These are phyloP conservation scores for Mitragyna speciosa DNA, from an alignment of 257 asterid genomes.

Conservation along the genomic window DNA sequence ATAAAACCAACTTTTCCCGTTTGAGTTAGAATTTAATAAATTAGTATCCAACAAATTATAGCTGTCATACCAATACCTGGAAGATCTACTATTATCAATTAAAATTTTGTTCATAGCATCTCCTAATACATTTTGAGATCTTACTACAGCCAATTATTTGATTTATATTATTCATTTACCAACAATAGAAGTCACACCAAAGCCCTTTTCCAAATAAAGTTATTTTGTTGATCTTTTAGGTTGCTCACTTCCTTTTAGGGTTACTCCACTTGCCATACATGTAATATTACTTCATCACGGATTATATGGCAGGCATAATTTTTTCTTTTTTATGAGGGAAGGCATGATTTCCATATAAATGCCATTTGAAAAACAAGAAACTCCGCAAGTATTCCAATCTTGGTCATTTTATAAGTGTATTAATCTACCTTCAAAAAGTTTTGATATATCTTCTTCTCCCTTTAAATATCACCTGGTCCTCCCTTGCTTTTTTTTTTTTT, in stretches of 20 bases:
- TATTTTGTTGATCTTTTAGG: background rate
- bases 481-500: no score
- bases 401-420: background rate
- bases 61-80: background rate
- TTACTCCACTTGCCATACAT: no score
- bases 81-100: no score
- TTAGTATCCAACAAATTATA: background rate
- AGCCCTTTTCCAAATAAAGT: no score
- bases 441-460: background rate
- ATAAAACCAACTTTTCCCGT: background rate
- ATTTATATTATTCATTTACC: no score
- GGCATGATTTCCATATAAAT: background rate
- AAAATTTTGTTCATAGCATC: no score
- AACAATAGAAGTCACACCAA: background rate
- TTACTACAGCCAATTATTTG: no score
- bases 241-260: no score
- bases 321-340: no score
- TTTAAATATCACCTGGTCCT: background rate
- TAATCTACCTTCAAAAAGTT: background rate
- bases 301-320: background rate
- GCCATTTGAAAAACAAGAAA: background rate
- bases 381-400: background rate
- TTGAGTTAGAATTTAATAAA: background rate
- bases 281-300: no score
- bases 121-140: background rate